These are phyloP conservation scores for Chondrostereum purpureum DNA, from an alignment of 1,284 basidiomycete species.

Conservation along the genomic window DNA sequence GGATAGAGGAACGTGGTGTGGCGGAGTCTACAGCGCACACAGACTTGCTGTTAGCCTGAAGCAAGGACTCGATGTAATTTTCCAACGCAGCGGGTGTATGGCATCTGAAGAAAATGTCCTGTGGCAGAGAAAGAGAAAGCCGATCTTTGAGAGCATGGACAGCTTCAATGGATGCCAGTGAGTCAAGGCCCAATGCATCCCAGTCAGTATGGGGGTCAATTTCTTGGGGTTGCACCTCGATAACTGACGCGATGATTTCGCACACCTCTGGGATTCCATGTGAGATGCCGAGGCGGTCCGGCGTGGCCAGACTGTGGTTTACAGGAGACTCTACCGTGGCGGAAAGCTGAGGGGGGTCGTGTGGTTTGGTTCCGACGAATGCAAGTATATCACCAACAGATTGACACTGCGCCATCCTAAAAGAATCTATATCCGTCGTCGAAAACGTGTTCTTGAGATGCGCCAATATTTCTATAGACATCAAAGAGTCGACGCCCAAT, in stretches of 20 bases:
- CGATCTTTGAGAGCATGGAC: slow-evolving; percentile 37
- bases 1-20: background rate
- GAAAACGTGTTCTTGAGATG: slow-evolving; percentile 32
- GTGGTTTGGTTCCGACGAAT: slow-evolving; percentile 6
- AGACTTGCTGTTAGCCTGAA: background rate
- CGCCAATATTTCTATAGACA: slow-evolving; percentile 44
- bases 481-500: slow-evolving; percentile 50
- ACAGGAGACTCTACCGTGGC: slow-evolving; percentile 29
- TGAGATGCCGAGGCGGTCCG: slow-evolving; percentile 10
- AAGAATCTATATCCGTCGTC: slow-evolving; percentile 28
- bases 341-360: slow-evolving; percentile 7
- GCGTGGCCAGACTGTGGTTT: slow-evolving; percentile 20
- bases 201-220: slow-evolving; percentile 40
- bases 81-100: slow-evolving; percentile 28
- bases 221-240: slow-evolving; percentile 35
- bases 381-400: slow-evolving; percentile 7
- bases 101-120: slow-evolving; percentile 29
- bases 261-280: slow-evolving; percentile 28
- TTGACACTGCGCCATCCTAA: slow-evolving; percentile 16
- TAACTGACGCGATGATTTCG: slow-evolving; percentile 38
- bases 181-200: slow-evolving; percentile 49
- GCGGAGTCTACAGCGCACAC: background rate
- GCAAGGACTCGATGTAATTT: slow-evolving; percentile 1
- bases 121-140: slow-evolving; percentile 33
- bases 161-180: slow-evolving; percentile 56